Evolutionary conservation across 2,329 filamentous ascomycete species (phyloP), one percentile per base, ranked within the genome.

Genomic region (Coniochaeta sp.): DNA sequence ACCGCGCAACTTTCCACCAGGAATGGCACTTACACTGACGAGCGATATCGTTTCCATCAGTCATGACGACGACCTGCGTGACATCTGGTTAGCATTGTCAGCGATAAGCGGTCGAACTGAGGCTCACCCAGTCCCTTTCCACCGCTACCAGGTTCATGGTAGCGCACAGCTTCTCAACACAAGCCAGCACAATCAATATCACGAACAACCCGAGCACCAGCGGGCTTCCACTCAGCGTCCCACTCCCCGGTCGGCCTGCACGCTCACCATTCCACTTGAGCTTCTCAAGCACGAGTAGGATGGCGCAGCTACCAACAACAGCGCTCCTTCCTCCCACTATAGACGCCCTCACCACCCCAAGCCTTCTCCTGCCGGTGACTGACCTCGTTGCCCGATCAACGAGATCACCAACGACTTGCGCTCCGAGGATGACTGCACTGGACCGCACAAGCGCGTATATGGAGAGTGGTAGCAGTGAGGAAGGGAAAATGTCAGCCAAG

Each of bases 121-220:
- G 19, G 17, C 38, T 40, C 64, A 84, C 79, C 88, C 89, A 91
- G 66, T 92, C 89, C 66, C 85, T 77, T 70, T 91, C 89, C 0
- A 92, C 80, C 0, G 89, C 78, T 0, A 91, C 82, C 0, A 83
- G 77, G 68, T 91, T 91, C 69, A 85, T 79, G 6, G 87, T 78
- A 1, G 85, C 79, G 16, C 77, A 79, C 9, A 90, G 71, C 69
- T 91, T 92, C 72, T 92, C 89, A 1, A 87, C 67, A 60, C 88
- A 89, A 0, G 87, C 86, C 52, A 90, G 72, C 0, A 83, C 19
- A 0, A 81, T 77, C 2, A 78, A 60, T 0, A 71, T 34, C 0
- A 67, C 69, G 43, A 81, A 72, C 16, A 77, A 62, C 11, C 63
- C 67, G 6, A 58, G 6, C 4, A 58, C 55, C n/a, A 76, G 68